Evolutionary conservation across 768 basidiomycete species (phyloP).

Genomic region (Kwoniella europaea): DNA sequence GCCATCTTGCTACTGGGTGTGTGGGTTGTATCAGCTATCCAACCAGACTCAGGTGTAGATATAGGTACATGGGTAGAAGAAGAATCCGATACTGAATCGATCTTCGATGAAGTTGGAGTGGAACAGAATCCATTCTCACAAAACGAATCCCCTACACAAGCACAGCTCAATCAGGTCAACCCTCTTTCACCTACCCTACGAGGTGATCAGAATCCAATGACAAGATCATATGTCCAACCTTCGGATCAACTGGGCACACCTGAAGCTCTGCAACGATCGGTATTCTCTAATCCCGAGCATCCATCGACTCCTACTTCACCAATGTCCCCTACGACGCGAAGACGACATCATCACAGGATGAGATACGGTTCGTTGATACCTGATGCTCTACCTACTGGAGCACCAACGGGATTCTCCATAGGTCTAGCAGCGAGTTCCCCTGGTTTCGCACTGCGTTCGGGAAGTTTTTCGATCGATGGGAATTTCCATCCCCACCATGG

Average conservation of each 20-base stretch:
- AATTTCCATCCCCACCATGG: constrained; percentile 21
- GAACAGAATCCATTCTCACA: background rate
- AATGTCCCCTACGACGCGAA: constrained; percentile 13
- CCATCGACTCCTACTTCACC: constrained; percentile 30
- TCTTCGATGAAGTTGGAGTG: background rate
- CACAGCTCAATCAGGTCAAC: constrained; percentile 10
- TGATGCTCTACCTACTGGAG: constrained; percentile 46
- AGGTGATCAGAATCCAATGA: background rate
- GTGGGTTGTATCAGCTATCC: constrained; percentile 77
- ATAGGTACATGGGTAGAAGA: constrained; percentile 59
- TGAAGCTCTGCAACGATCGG: constrained; percentile 9
- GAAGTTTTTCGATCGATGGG: constrained; percentile 22
- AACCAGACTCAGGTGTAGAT: constrained; percentile 61
- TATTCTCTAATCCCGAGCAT: constrained; percentile 14
- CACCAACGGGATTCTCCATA: constrained; percentile 56
- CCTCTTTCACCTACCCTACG: constrained; percentile 3
- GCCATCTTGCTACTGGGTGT: constrained; percentile 80
- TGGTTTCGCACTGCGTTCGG: constrained; percentile 53
- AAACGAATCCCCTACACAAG: constrained; percentile 1
- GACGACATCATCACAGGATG: constrained; percentile 29
- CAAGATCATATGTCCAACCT: background rate
- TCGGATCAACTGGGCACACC: constrained; percentile 1
- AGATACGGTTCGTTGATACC: constrained; percentile 55
- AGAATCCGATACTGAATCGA: constrained; percentile 20
- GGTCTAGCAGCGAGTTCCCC: constrained; percentile 57